Evolutionary conservation across 75 land plant species (phyloP), one percentile per base, ranked within the genome.

Genomic region (Picea glauca): DNA sequence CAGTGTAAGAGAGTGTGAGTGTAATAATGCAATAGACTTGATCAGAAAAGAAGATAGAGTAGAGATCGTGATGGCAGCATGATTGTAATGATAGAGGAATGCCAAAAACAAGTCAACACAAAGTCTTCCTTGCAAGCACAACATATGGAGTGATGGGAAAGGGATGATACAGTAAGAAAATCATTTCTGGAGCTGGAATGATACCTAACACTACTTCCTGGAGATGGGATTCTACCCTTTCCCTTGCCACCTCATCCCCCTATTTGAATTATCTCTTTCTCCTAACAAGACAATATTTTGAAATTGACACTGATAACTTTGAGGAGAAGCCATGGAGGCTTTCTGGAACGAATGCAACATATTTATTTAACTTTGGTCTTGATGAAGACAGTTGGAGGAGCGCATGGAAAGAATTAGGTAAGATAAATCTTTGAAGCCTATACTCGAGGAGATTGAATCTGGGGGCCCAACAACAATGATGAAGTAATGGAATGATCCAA

Each of bases 401-500:
- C 84, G 84, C 20, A 82, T 89, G 89, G 75, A 82, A 12, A 78
- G 61, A 30, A 77, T 87, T 32, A 84, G 82, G 64, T 83, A 89
- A 62, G 91, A 89, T 78, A 86, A 87, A 76, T 66, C 87, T 43
- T 59, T 89, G 74, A 87, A 87, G 78, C 79, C 89, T 35, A 85
- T 89, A 65, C 74, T 89, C 30, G 89, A 87, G 17, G 91, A 89
- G 73, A 87, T 89, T 54, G 89, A 89, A 65, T 77, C 74, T 32
- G 89, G 91, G 50, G 91, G 85, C 26, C 91, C 91, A 72, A 80
- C 89, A 15, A 89, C 91, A 31, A 84, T 87, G 89, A 87, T 87
- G 89, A 84, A 76, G 85, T 95, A 93, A 79, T 93, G 98, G 98
- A 95, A 95, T 86, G 98, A 95, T 81, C 89, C 89, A 56, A 92